Percentiles rank a stretch among this genome's conserved stretches.
phyloP scores from a whole-genome alignment of 768 basidiomycete genomes.

The Trametes cubensis region DNA sequence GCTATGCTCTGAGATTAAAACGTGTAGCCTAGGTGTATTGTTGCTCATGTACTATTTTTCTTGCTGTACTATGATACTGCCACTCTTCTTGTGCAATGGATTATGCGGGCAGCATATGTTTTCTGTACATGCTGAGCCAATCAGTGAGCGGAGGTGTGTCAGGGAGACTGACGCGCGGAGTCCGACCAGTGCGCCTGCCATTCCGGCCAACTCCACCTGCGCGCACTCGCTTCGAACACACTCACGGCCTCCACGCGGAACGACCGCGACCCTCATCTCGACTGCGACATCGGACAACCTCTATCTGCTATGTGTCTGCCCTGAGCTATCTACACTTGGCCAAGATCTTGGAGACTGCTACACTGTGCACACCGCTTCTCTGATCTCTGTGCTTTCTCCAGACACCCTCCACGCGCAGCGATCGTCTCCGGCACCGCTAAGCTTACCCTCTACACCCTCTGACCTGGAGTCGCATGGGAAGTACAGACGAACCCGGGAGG shows the following conservation, averaged over 20 bases:
- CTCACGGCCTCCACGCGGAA: slow-evolving; percentile 8
- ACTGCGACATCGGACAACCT: background rate
- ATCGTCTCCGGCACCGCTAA: slow-evolving; percentile 3
- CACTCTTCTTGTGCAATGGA: background rate
- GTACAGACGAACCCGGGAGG: slow-evolving; percentile 20
- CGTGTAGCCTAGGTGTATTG: slow-evolving; percentile 18
- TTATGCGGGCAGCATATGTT: background rate
- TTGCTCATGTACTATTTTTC: background rate
- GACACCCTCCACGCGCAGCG: slow-evolving; percentile 8
- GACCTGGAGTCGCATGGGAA: slow-evolving; percentile 12
- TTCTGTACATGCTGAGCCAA: slow-evolving; percentile 6
- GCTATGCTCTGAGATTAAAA: slow-evolving; percentile 12
- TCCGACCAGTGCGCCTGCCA: background rate
- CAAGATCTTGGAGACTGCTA: slow-evolving; percentile 8
- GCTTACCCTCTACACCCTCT: slow-evolving; percentile 7
- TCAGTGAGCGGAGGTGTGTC: slow-evolving; percentile 15
- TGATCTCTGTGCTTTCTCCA: slow-evolving; percentile 7
- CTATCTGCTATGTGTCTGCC: slow-evolving; percentile 12
- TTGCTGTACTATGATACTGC: background rate
- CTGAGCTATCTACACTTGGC: slow-evolving; percentile 8
- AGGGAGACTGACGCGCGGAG: slow-evolving; percentile 11
- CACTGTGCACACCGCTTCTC: background rate
- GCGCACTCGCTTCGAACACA: slow-evolving; percentile 1
- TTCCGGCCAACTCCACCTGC: slow-evolving; percentile 14
- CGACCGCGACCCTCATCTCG: background rate